These are phyloP conservation scores for Naganishia albida DNA, from an alignment of 1,284 basidiomycete species.

Conservation along the genomic window DNA sequence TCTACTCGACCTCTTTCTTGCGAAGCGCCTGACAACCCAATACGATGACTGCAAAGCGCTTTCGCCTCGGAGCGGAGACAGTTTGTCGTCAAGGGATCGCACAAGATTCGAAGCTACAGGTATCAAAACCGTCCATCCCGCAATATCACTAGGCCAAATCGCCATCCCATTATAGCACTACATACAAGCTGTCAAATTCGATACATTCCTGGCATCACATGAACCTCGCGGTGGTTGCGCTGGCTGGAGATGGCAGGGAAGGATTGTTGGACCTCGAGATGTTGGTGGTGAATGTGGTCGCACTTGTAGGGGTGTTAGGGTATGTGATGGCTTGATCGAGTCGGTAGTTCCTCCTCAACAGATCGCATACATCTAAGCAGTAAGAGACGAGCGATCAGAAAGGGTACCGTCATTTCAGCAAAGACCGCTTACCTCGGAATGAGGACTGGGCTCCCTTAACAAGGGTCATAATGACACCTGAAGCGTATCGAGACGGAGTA, in stretches of 20 bases:
- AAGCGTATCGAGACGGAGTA: conserved; percentile 43
- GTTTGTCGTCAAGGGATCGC: too few species aligned
- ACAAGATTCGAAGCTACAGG: neutral
- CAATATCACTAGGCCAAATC: neutral
- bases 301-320: conserved; percentile 16
- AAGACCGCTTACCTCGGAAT: conserved; percentile 45
- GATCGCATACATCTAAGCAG: conserved; percentile 31
- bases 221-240: conserved; percentile 15
- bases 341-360: conserved; percentile 25
- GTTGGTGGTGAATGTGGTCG: conserved; percentile 13
- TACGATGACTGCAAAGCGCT: too few species aligned
- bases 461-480: conserved; percentile 48
- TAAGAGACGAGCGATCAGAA: conserved; percentile 1
- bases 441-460: conserved; percentile 53
- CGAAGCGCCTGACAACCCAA: too few species aligned
- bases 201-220: neutral
- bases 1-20: too few species aligned
- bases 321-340: conserved; percentile 29
- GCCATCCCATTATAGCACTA: conserved; percentile 10
- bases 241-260: conserved; percentile 16
- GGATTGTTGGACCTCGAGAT: conserved; percentile 5
- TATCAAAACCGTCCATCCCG: conserved; percentile 7
- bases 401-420: too few species aligned
- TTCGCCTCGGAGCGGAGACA: too few species aligned
- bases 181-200: conserved; percentile 14